phyloP scores from a whole-genome alignment of 192 early-diverging fungal genomes.

The Pilobolus umbonatus region DNA sequence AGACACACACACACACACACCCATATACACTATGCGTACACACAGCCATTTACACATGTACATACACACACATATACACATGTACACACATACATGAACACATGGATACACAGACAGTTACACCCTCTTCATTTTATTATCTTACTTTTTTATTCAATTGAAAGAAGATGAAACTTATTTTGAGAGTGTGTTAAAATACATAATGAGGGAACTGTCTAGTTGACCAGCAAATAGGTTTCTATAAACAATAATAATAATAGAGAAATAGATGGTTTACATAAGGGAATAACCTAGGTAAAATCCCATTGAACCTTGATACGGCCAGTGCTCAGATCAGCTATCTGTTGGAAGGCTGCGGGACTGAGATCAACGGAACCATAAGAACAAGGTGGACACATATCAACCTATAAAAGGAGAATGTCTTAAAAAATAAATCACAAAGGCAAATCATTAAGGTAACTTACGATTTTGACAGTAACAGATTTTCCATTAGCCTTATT shows the following conservation, averaged over 20 bases:
- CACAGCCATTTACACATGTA: too few relatives aligned
- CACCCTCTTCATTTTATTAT: not conserved
- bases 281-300: slow-evolving; percentile 12
- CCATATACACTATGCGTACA: too few relatives aligned
- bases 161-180: not conserved
- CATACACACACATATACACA: too few relatives aligned
- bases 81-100: too few relatives aligned
- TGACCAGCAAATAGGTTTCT: not conserved
- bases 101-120: not conserved
- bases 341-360: slow-evolving; percentile 40
- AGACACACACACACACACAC: too few relatives aligned
- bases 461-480: slow-evolving; percentile 43
- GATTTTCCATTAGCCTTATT: slow-evolving; percentile 19
- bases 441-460: too few relatives aligned
- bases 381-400: slow-evolving; percentile 45
- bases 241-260: not conserved
- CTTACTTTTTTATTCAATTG: not conserved
- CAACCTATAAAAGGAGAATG: slow-evolving; percentile 19
- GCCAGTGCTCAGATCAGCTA: slow-evolving; percentile 24
- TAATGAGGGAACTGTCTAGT: not conserved
- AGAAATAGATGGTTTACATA: not conserved
- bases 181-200: too few relatives aligned
- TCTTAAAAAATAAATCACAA: not conserved
- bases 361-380: slow-evolving; percentile 42
- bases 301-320: slow-evolving; percentile 36